These are phyloP conservation scores for Arachnomyces sp. DNA, from an alignment of 2,329 filamentous ascomycete species.

Conservation along the genomic window DNA sequence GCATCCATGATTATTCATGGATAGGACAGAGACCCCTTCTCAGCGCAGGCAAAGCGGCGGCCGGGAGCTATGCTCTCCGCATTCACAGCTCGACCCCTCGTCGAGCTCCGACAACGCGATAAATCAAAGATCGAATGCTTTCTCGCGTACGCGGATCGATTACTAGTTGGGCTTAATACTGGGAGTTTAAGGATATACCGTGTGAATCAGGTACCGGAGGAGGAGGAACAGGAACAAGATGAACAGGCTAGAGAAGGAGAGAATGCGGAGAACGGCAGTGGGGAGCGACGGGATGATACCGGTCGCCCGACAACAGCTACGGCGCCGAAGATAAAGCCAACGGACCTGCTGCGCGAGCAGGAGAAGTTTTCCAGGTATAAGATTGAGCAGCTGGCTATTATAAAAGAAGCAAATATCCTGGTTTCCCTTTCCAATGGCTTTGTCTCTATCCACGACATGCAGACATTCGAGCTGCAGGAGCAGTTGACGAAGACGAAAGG, in stretches of 20 bases:
- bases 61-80: constrained; percentile 72
- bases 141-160: constrained; percentile 82
- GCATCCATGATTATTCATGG: constrained; percentile 5
- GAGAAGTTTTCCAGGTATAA: constrained; percentile 88
- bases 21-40: constrained; percentile 13
- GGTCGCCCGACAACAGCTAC: constrained; percentile 11
- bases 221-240: constrained; percentile 34
- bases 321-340: constrained; percentile 45
- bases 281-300: constrained; percentile 17
- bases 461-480: constrained; percentile 75
- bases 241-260: constrained; percentile 20
- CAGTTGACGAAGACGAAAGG: constrained; percentile 77
- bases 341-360: constrained; percentile 81
- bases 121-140: constrained; percentile 97
- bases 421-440: constrained; percentile 86
- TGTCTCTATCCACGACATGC: constrained; percentile 81
- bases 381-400: constrained; percentile 87
- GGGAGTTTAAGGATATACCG: constrained; percentile 86
- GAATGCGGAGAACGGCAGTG: constrained; percentile 19
- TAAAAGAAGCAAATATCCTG: constrained; percentile 89
- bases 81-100: constrained; percentile 90
- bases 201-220: constrained; percentile 58
- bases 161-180: constrained; percentile 86
- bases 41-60: constrained; percentile 13
- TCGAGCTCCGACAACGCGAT: constrained; percentile 93